Conservation (phyloP, 768 basidiomycete genomes). For the Boletus subcaerulescens region DNA sequence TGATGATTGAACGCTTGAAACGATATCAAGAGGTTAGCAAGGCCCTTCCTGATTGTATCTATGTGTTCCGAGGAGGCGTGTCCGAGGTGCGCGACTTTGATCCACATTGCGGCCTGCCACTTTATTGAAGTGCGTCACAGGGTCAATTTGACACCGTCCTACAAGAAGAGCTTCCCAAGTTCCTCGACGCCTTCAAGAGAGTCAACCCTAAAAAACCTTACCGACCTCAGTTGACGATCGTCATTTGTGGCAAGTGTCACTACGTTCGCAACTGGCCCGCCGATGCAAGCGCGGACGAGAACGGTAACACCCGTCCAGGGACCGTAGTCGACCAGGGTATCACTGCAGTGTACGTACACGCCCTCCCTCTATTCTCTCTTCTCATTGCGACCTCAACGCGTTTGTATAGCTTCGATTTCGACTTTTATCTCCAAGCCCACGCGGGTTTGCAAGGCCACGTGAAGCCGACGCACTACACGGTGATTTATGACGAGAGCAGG, state of each 20-base stretch:
- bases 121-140: conserved; percentile 32
- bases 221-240: conserved; percentile 61
- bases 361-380: not conserved
- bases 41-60: conserved; percentile 60
- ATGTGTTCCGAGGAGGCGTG: conserved; percentile 79
- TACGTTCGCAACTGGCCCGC: conserved; percentile 59
- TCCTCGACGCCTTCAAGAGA: conserved; percentile 55
- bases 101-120: not conserved
- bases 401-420: conserved; percentile 53
- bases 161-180: conserved; percentile 56
- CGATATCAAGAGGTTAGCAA: conserved; percentile 55
- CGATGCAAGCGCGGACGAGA: conserved; percentile 48
- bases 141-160: conserved; percentile 71
- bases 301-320: conserved; percentile 77
- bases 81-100: conserved; percentile 54
- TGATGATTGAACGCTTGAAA: conserved; percentile 70
- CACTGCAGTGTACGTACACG: conserved; percentile 54
- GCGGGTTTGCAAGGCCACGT: conserved; percentile 69
- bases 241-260: conserved; percentile 78
- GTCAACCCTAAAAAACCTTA: conserved; percentile 48
- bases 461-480: conserved; percentile 73
- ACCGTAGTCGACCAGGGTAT: conserved; percentile 80
- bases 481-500: conserved; percentile 73
- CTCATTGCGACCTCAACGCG: not conserved
- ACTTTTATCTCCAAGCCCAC: conserved; percentile 73